Conservation (phyloP, 176 grass and related monocot species). For the Triticum monococcum region DNA sequence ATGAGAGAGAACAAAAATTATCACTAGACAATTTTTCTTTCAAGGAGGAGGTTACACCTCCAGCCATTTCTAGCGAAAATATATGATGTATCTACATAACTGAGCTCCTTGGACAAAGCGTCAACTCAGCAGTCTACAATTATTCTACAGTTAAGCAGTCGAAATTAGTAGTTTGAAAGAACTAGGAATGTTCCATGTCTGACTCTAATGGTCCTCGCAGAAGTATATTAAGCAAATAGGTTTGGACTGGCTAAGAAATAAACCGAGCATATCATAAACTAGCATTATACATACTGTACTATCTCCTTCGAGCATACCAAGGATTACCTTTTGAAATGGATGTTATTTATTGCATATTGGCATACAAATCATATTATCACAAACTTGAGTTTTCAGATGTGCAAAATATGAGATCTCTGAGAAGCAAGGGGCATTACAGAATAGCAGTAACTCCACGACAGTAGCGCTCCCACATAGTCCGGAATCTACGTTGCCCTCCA, state of each 20-base stretch:
- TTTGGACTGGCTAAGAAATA: not conserved
- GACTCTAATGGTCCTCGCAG: not conserved
- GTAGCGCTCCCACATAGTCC: constrained; percentile 98
- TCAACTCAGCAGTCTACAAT: not conserved
- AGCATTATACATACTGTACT: not conserved
- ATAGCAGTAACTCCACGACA: constrained; percentile 98
- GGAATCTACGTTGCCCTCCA: constrained; percentile 93
- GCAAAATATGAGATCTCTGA: not conserved
- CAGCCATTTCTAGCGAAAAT: not conserved
- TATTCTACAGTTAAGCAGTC: not conserved
- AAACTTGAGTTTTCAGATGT: not conserved
- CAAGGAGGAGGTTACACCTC: too few relatives aligned
- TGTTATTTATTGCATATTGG: not conserved
- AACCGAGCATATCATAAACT: constrained; percentile 11
- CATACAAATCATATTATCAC: not conserved
- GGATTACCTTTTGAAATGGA: not conserved
- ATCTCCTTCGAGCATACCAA: not conserved
- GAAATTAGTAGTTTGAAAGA: not conserved
- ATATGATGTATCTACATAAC: not conserved
- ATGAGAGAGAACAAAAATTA: not conserved
- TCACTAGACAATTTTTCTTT: too few relatives aligned
- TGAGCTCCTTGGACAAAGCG: not conserved
- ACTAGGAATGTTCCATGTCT: not conserved
- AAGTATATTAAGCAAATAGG: constrained; percentile 3
- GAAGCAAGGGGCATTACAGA: constrained; percentile 57